Evolutionary conservation across 257 asterid genomes (phyloP), one percentile per base, ranked within the genome.

Genomic region (Voacanga thouarsii): DNA sequence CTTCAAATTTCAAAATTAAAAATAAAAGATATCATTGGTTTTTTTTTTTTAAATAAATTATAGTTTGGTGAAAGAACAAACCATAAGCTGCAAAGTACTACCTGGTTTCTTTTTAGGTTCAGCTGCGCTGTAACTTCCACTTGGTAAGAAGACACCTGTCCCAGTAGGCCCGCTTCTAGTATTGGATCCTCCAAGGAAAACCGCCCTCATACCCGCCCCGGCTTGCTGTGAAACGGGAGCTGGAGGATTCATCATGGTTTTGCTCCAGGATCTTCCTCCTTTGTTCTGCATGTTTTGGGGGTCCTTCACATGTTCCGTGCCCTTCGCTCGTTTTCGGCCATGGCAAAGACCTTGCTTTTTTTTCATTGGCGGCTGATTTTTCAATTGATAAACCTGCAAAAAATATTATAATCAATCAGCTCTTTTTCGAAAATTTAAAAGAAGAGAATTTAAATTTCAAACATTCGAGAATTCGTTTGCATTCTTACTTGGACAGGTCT

Each of bases 121-220:
- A 9, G 86, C 51, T 75, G 86, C 80, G 61, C 68, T 83, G 39
- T 66, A 75, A 63, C 65, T 51, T 43, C 69, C 79, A 41, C 88
- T 87, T 44, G 98, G 97, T 79, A 92, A 80, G 84, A 94, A 94
- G 45, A 94, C 97, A 49, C 98, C 98, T 0, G 98, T 94, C 8
- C 98, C 98, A 45, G 79, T 24, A 3, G 86, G 79, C 68, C 89
- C 94, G 18, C 15, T 82, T 78, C 56, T 73, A 0, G 87, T 63
- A 6, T 90, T 89, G 78, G 96, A 72, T 72, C 90, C 91, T 1
- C 93, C 92, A 10, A 93, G 92, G 69, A 92, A 92, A 49, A 93
- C 82, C 0, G 96, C 97, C 85, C 86, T 78, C 96, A 90, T 93
- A 78, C 96, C 96, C 88, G 96, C 88, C 78, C 98, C 96, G 80